A percentile compares a stretch with the other conserved stretches of the same genome.
Conservation (phyloP, 495 filamentous ascomycete species). For the Aspergillus wentii region DNA sequence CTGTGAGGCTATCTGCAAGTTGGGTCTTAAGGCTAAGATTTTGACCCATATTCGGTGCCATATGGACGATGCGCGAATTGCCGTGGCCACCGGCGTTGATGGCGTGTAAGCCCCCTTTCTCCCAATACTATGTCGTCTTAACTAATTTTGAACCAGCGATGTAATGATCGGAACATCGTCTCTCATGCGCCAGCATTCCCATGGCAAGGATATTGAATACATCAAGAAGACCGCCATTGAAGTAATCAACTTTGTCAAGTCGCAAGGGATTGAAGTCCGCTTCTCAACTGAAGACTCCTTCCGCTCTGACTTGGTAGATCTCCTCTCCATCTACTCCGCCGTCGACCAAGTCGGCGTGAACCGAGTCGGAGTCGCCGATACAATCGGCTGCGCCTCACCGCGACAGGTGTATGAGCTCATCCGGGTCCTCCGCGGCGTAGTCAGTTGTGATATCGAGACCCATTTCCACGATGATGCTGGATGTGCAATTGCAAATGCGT, state of each 20-base stretch:
- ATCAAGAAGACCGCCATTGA: conserved; percentile 90
- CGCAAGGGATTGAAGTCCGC: conserved; percentile 77
- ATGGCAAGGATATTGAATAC: conserved; percentile 91
- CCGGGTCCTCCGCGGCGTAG: conserved; percentile 46
- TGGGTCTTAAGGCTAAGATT: conserved; percentile 77
- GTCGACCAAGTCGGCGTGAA: conserved; percentile 78
- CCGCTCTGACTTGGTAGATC: conserved; percentile 77
- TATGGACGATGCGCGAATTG: conserved; percentile 87
- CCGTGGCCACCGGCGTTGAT: conserved; percentile 80
- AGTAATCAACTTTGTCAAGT: conserved; percentile 92
- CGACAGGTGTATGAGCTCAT: conserved; percentile 88
- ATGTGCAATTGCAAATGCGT: conserved; percentile 50
- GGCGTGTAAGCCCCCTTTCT: conserved; percentile 46
- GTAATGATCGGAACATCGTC: conserved; percentile 93
- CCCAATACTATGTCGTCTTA: conserved; percentile 1
- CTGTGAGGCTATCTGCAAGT: conserved; percentile 87
- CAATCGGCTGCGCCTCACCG: conserved; percentile 72
- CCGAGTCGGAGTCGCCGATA: conserved; percentile 81
- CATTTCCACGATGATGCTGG: conserved; percentile 54
- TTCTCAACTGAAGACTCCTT: conserved; percentile 80
- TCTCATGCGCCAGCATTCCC: conserved; percentile 85
- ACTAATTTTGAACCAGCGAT: conserved; percentile 48
- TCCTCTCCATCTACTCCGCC: conserved; percentile 70
- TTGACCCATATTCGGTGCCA: conserved; percentile 85
- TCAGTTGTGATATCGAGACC: conserved; percentile 49